Conservation (phyloP, 2,329 filamentous ascomycete genomes). For the Sporothrix brunneoviolacea region DNA sequence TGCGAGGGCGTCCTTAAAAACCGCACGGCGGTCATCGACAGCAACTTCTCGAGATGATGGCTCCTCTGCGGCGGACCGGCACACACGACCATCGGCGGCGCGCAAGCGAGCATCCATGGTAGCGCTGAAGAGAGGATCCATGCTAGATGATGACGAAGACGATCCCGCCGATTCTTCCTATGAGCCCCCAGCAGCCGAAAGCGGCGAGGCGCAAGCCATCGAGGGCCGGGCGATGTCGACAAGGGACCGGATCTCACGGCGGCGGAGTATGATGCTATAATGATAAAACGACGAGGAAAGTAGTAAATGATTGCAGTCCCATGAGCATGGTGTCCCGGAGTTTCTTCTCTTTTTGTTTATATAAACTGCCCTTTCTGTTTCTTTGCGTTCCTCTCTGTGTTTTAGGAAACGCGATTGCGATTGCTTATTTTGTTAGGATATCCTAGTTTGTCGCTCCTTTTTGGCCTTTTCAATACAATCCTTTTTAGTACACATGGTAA, state of each 20-base stretch:
- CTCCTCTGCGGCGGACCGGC: conserved; percentile 12
- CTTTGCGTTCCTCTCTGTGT: neutral
- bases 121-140: conserved; percentile 28
- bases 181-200: conserved; percentile 21
- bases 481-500: neutral
- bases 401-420: conserved; percentile 9
- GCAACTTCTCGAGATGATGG: conserved; percentile 2
- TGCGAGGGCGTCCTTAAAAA: neutral
- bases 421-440: conserved; percentile 18
- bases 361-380: neutral
- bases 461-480: neutral
- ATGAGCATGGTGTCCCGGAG: conserved; percentile 3
- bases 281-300: conserved; percentile 5
- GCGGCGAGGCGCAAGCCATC: neutral
- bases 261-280: conserved; percentile 57
- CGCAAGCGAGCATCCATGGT: conserved; percentile 40
- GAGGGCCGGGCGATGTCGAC: conserved; percentile 20
- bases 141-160: conserved; percentile 27
- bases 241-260: conserved; percentile 35
- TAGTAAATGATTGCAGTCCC: neutral
- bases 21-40: conserved; percentile 11
- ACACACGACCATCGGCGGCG: conserved; percentile 20
- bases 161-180: conserved; percentile 26
- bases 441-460: conserved; percentile 13
- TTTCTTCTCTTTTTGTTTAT: conserved; percentile 4